Base-by-base conservation (phyloP, 2,329 filamentous ascomycete species). In the Aspergillus neotritici region DNA sequence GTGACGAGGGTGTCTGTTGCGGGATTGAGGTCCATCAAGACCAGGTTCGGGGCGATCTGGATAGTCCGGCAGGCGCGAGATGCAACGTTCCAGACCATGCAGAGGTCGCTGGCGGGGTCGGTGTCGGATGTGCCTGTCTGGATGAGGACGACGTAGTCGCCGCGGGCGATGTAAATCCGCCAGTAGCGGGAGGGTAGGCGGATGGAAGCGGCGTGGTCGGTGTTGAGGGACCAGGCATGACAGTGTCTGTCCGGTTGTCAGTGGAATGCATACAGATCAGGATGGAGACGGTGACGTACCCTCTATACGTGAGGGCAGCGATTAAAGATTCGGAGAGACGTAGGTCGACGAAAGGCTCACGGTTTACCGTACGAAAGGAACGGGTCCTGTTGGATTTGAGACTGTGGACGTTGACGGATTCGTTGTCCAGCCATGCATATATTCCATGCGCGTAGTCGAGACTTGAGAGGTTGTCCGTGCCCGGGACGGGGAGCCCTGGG, bases 211-310 rank as follows among this genome's bases (percentile, higher is more conserved):
- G 50, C 29, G 13, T 55, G 45, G 12, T 52, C 45, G 2, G 54
- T 56, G 10, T 47, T 16, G 12, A 58, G 36, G 33, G 59, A 47
- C 60, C 62, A 66, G n/a, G 58, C 53, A 46, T 63, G 51, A 33
- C 62, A 65, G 25, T 56, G 54, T 21, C 61, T 64, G 29, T 14
- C n/a, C n/a, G 25, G 15, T 21, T 8, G 16, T 29, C 41, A 34
- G 41, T 5, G 31, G 30, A 11, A 33, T 10, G 6, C 13, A 25
- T 15, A 17, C n/a, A 33, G 29, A 32, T 21, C 7, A 21, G 16
- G 12, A 28, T 39, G 32, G 14, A 4, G 15, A 28, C 17, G 13
- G 14, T 30, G n/a, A 31, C 14, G 34, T 51, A 62, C 59, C 55
- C 57, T 13, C 52, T 50, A 3, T 28, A 31, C 28, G 51, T 54